These are phyloP conservation scores for Turritis glabra DNA, from an alignment of 345 rosid species.

Conservation along the genomic window DNA sequence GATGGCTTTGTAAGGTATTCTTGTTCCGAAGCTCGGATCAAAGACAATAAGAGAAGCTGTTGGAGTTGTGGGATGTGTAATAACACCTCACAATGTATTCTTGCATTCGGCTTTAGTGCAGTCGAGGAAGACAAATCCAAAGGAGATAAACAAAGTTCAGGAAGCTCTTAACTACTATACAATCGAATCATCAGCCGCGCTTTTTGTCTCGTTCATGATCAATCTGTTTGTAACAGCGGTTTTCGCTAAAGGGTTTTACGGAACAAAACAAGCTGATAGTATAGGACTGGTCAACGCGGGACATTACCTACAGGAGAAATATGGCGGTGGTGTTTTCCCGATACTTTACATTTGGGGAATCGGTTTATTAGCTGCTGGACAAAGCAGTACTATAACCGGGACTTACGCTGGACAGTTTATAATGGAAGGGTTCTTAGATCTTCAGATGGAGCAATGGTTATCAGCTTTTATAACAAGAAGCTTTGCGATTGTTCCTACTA, in stretches of 20 bases:
- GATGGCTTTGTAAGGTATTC: conserved; percentile 51
- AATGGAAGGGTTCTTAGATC: conserved; percentile 94
- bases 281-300: conserved; percentile 90
- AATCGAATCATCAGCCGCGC: conserved; percentile 81
- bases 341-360: conserved; percentile 93
- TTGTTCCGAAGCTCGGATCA: conserved; percentile 82
- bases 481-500: conserved; percentile 86
- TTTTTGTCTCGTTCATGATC: conserved; percentile 67
- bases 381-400: conserved; percentile 93
- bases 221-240: conserved; percentile 86
- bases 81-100: conserved; percentile 93
- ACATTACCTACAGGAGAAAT: conserved; percentile 71
- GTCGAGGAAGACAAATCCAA: conserved; percentile 75
- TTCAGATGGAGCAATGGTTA: conserved; percentile 81
- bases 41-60: conserved; percentile 90
- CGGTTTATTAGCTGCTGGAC: conserved; percentile 93
- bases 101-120: conserved; percentile 94
- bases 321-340: conserved; percentile 82
- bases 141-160: conserved; percentile 60
- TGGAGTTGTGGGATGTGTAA: conserved; percentile 92
- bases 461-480: conserved; percentile 87
- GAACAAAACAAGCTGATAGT: conserved; percentile 64
- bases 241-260: conserved; percentile 91
- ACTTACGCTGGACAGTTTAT: conserved; percentile 97
- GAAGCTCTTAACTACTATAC: conserved; percentile 85